A percentile compares a stretch with the other conserved stretches of the same genome.
These are phyloP conservation scores for Gossypium trilobum DNA, from an alignment of 441 rosid species.

Conservation along the genomic window DNA sequence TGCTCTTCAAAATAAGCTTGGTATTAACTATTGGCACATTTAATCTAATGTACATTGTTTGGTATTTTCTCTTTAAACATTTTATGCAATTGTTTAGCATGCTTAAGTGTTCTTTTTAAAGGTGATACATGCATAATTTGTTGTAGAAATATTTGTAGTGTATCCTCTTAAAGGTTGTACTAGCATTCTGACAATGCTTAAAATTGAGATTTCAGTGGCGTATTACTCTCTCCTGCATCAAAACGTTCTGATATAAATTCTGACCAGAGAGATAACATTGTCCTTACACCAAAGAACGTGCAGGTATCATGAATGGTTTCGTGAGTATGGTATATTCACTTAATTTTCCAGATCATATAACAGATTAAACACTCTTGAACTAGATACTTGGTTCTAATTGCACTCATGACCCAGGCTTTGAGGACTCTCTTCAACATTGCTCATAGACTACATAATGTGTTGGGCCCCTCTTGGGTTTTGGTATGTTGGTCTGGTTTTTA, in stretches of 20 bases:
- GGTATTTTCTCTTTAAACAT: background rate
- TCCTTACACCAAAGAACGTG: constrained; percentile 92
- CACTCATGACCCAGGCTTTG: constrained; percentile 52
- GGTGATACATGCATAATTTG: background rate
- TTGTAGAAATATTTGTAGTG: background rate
- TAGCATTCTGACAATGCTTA: constrained; percentile 7
- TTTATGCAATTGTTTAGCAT: background rate
- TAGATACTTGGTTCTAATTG: constrained; percentile 20
- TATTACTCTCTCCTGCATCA: constrained; percentile 65
- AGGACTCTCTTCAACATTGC: constrained; percentile 96
- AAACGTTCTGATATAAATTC: constrained; percentile 63
- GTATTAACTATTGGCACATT: background rate
- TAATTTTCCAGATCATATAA: background rate
- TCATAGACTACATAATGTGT: constrained; percentile 84
- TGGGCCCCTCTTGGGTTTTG: constrained; percentile 99
- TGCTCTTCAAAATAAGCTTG: background rate
- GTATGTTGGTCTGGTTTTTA: constrained; percentile 43
- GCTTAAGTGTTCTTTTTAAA: background rate
- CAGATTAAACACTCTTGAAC: background rate
- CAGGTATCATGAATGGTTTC: constrained; percentile 48
- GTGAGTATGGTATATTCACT: background rate
- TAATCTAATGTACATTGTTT: background rate
- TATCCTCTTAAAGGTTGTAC: background rate
- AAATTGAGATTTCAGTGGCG: constrained; percentile 52
- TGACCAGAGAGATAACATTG: constrained; percentile 69